A percentile compares a stretch with the other conserved stretches of the same genome.
These are phyloP conservation scores for Apostasia shenzhenica DNA, from an alignment of 106 monocot genomes.

Conservation along the genomic window DNA sequence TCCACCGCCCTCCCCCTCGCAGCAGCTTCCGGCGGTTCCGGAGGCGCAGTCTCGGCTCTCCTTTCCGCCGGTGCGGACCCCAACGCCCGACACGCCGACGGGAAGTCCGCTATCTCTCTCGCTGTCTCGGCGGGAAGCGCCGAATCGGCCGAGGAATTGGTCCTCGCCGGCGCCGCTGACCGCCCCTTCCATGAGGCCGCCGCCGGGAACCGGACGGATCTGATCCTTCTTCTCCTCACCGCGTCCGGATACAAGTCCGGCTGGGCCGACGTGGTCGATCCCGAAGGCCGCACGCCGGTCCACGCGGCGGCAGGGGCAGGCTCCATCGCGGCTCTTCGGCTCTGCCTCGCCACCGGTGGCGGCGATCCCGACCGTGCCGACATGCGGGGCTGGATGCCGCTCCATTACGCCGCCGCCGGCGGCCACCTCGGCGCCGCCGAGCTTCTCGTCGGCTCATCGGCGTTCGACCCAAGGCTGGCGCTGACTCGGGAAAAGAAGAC, in stretches of 20 bases:
- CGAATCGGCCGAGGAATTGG: conserved; percentile 10
- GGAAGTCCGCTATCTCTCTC: conserved; percentile 13
- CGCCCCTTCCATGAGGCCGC: conserved; percentile 29
- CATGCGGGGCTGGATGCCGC: conserved; percentile 27
- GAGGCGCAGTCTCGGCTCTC: conserved; percentile 13
- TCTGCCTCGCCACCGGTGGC: conserved; percentile 16
- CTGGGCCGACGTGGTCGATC: conserved; percentile 11
- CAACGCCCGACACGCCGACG: conserved; percentile 6
- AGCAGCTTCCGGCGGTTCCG: neutral
- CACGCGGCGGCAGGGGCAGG: conserved; percentile 24
- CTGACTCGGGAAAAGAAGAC: conserved; percentile 19
- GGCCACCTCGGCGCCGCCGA: conserved; percentile 8
- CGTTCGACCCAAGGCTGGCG: conserved; percentile 10
- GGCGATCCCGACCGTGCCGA: conserved; percentile 26
- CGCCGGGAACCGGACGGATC: conserved; percentile 9
- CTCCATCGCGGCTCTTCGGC: conserved; percentile 10
- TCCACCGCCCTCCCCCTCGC: conserved; percentile 14
- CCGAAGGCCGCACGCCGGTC: conserved; percentile 19
- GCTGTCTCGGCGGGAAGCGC: conserved; percentile 21
- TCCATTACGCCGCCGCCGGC: conserved; percentile 25
- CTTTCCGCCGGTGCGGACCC: conserved; percentile 27
- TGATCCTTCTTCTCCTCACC: conserved; percentile 10
- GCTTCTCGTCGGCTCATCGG: conserved; percentile 1
- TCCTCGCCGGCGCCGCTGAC: conserved; percentile 18
- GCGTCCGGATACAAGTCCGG: neutral